A percentile compares a stretch with the other conserved stretches of the same genome.
Conservation (phyloP, 305 asterid genomes). For the Rubia tinctorum region DNA sequence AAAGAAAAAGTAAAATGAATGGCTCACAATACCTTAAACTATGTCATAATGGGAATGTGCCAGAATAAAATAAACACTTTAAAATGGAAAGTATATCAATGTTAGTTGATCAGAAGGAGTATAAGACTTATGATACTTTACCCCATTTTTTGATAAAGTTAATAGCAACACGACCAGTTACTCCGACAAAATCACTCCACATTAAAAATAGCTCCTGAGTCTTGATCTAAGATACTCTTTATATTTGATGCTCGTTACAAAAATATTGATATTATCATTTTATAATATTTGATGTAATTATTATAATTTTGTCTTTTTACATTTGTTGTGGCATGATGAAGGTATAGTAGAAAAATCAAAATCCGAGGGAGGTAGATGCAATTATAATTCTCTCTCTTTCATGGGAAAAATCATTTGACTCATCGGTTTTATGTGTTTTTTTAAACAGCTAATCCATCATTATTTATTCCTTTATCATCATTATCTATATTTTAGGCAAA, state of each 20-base stretch:
- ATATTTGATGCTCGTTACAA: neutral
- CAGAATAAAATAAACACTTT: no score
- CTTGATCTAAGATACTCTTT: neutral
- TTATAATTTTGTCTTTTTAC: neutral
- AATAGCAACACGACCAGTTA: no score
- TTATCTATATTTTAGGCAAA: no score
- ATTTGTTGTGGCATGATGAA: neutral
- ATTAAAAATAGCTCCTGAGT: neutral
- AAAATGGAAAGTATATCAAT: no score
- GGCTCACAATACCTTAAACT: no score
- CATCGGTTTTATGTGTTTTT: no score
- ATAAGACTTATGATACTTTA: neutral
- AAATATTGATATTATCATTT: neutral
- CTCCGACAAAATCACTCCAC: neutral
- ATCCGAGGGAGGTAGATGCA: neutral
- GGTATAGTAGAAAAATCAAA: neutral
- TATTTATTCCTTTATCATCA: no score
- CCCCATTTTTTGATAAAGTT: neutral
- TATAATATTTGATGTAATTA: neutral
- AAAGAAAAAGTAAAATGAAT: no score
- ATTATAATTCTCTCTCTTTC: neutral
- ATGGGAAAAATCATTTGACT: no score
- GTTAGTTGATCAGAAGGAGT: no score
- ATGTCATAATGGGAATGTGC: no score
- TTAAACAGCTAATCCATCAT: no score